Base-by-base conservation (phyloP, 768 basidiomycete species). In the Tylopilus subfusipes region DNA sequence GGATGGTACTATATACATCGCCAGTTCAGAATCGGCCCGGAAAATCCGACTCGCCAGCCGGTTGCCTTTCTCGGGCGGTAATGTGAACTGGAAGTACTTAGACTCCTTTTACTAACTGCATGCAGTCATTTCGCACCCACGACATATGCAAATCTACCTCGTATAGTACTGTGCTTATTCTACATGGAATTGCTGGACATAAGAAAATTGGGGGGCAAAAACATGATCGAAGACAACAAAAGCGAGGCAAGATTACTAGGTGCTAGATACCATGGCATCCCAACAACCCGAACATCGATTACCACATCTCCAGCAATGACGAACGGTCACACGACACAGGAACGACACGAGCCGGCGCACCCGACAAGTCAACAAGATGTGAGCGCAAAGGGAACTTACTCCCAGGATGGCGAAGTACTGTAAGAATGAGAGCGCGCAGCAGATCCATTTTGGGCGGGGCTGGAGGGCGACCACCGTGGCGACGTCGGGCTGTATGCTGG, bases 401-500 rank as follows among this genome's bases (percentile, higher is more conserved):
- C 78, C 79, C 79, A 80, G 6, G 79, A 81, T n/a, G 79, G 79
- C 24, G 76, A 78, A 13, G 76, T 74, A 53, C 68, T 74, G 65
- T 80, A 80, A 5, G 76, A 71, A 54, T 77, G 73, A 39, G 63
- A 65, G 50, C 76, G 76, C 38, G 60, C 62, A 27, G 68, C 60
- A 42, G 75, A 72, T 61, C 73, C 72, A 25, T 78, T 73, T 64
- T 85, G 83, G 5, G 85, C 78, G n/a, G 88, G 89, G 59, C 87
- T 90, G 34, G 86, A 82, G 9, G 88, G 88, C 8, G 88, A 89
- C 87, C 87, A 90, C 43, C 79, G 76, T n/a, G 89, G 90, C 18
- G 89, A 92, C 2, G 88, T 88, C 42, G 90, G 90, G 59, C 88
- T 90, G 71, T 92, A 93, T 18, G 86, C 88, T 29, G 90, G 90